These are phyloP conservation scores for Lecanicillium sp. DNA, from an alignment of 2,329 filamentous ascomycete species.

Conservation along the genomic window DNA sequence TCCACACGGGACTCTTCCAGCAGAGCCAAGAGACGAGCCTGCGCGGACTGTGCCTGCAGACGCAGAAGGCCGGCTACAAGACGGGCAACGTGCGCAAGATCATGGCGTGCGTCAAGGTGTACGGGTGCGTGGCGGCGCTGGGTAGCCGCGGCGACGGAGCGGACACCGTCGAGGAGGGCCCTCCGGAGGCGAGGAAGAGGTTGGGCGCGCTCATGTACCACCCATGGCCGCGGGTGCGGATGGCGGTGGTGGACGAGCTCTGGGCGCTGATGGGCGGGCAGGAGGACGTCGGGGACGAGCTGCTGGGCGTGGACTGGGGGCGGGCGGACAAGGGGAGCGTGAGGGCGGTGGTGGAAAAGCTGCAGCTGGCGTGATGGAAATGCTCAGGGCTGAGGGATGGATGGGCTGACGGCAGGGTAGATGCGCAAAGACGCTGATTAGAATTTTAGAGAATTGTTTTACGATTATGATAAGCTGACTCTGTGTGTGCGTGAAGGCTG, in stretches of 20 bases:
- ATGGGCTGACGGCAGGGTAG: background rate
- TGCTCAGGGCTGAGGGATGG: background rate
- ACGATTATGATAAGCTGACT: background rate
- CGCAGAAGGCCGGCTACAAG: slow-evolving; percentile 78
- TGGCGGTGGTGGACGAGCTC: slow-evolving; percentile 53
- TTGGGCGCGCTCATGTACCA: slow-evolving; percentile 69
- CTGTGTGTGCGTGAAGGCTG: no score
- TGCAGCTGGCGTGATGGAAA: slow-evolving; percentile 32
- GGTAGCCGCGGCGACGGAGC: slow-evolving; percentile 12
- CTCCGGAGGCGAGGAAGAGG: slow-evolving; percentile 57
- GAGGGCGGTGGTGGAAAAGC: slow-evolving; percentile 34
- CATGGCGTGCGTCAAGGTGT: slow-evolving; percentile 72
- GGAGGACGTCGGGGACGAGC: slow-evolving; percentile 24
- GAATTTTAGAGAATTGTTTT: no score
- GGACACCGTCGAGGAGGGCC: slow-evolving; percentile 26
- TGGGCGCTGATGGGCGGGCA: slow-evolving; percentile 39
- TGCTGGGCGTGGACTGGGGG: slow-evolving; percentile 54
- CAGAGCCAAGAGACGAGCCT: slow-evolving; percentile 26
- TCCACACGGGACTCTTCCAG: slow-evolving; percentile 54
- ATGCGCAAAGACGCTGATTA: background rate
- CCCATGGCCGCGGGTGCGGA: slow-evolving; percentile 71
- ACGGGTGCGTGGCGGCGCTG: slow-evolving; percentile 57
- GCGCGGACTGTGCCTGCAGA: slow-evolving; percentile 59
- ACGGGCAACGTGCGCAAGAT: slow-evolving; percentile 77
- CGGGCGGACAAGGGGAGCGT: slow-evolving; percentile 43